phyloP scores from a whole-genome alignment of 2,329 filamentous ascomycete species.

The Aspergillus ochraceoroseus region DNA sequence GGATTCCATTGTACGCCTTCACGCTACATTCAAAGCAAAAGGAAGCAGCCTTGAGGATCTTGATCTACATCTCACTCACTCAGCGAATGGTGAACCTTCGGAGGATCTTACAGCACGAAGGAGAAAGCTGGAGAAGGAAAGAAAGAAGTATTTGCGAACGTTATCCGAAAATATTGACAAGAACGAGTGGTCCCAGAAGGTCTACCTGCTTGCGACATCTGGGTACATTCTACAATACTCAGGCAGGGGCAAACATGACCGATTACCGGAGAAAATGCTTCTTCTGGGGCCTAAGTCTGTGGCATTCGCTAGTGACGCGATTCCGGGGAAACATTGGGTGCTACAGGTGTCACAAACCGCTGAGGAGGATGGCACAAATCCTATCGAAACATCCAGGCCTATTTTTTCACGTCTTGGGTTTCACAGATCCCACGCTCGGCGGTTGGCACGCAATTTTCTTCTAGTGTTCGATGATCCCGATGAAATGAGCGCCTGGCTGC shows the following conservation, averaged over 20 bases:
- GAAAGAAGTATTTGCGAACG: conserved; percentile 33
- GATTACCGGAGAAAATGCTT: conserved; percentile 47
- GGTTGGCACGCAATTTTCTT: conserved; percentile 40
- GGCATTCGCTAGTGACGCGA: conserved; percentile 48
- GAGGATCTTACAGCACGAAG: conserved; percentile 25
- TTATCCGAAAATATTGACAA: conserved; percentile 38
- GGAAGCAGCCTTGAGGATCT: conserved; percentile 13
- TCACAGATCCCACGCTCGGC: conserved; percentile 31
- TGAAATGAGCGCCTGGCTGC: conserved; percentile 45
- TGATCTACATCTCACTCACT: conserved; percentile 12
- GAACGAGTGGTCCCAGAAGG: conserved; percentile 42
- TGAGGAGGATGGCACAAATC: conserved; percentile 27
- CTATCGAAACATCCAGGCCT: conserved; percentile 31
- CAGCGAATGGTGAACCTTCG: conserved; percentile 19
- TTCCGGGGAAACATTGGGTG: conserved; percentile 48
- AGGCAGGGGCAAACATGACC: conserved; percentile 43
- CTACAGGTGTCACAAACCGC: conserved; percentile 43
- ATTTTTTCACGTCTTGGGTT: conserved; percentile 42
- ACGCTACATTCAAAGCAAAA: conserved; percentile 28
- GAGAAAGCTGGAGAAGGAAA: conserved; percentile 35
- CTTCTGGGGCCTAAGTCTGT: conserved; percentile 44
- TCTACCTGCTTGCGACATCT: conserved; percentile 43
- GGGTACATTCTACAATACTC: conserved; percentile 47
- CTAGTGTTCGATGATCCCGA: conserved; percentile 44
- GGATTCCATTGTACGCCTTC: conserved; percentile 62